Base-by-base conservation (phyloP, 2,329 filamentous ascomycete species). In the Paraconiothyrium brasiliense region DNA sequence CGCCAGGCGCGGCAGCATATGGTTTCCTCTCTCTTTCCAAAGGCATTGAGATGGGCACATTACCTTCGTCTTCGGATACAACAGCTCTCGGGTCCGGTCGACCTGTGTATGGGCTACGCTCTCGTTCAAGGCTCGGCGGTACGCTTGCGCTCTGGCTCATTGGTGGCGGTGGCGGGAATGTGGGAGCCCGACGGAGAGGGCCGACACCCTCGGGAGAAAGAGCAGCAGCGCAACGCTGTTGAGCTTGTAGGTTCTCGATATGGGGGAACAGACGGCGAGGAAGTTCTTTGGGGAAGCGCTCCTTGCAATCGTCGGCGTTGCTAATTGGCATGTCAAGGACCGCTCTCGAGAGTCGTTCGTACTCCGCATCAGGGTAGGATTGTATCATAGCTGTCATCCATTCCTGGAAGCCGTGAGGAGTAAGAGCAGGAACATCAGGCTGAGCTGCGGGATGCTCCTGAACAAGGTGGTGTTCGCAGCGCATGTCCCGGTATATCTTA, bases 261-360 rank as follows among this genome's bases (percentile, higher is more conserved):
- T 81, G 80, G 0, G 93, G 93, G 43, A 97, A 86, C 3, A 95
- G 82, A 55, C 90, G 85, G 44, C 92, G 84, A 0, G 92, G 89
- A 2, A 97, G 84, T 68, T 93, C 89, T 66, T 92, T 93, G 0
- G 93, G 93, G 58, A 96, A 89, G 2, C 91, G 84, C 76, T 94
- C 91, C 11, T 86, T 87, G 65, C 84, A 86, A 51, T 90, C 86
- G 58, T 84, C 82, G 0, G 88, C 84, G 58, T 89, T 87, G 69
- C 76, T 88, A 68, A 96, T 90, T 0, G 92, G 90, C 77, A 94
- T 87, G 48, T 89, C 85, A 3, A 87, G 77, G 3, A 94, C 86
- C 24, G 92, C 87, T 60, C 86, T 88, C 47, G 87, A 83, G 4
- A 97, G 82, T 10, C 93, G 87, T 46, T 86, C 84, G 60, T 88